A percentile compares a stretch with the other conserved stretches of the same genome.
Evolutionary conservation across 2,329 filamentous ascomycete genomes (phyloP).

Genomic region (Paraphoma chrysanthemicola): DNA sequence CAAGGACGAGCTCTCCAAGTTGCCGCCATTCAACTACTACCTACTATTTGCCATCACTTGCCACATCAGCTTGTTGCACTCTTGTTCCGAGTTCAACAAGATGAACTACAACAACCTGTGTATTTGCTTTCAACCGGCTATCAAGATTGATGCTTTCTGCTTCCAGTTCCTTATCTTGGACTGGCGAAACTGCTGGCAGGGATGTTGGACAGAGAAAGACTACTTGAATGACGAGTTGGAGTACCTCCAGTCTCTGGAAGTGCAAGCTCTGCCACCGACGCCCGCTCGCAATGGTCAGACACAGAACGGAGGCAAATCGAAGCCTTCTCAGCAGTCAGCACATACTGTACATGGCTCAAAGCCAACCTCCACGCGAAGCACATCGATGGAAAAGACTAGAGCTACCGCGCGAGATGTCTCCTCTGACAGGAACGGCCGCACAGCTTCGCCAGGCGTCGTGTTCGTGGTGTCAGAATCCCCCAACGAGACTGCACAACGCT

Average conservation of each 20-base stretch:
- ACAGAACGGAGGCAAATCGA: constrained; percentile 30
- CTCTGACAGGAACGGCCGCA: constrained; percentile 41
- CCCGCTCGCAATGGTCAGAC: constrained; percentile 35
- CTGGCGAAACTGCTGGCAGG: constrained; percentile 97
- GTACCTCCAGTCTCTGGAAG: constrained; percentile 32
- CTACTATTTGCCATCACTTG: constrained; percentile 97
- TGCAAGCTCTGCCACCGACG: constrained; percentile 20
- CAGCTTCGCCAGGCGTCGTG: constrained; percentile 37
- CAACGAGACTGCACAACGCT: constrained; percentile 24
- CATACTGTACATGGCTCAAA: constrained; percentile 34
- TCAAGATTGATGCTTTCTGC: constrained; percentile 94
- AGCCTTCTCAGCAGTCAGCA: constrained; percentile 33
- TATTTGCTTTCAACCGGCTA: constrained; percentile 96
- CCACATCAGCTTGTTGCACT: constrained; percentile 88
- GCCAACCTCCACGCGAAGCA: constrained; percentile 34
- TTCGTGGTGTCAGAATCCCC: constrained; percentile 31
- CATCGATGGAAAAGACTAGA: constrained; percentile 39
- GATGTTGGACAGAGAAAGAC: constrained; percentile 87
- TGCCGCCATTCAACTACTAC: constrained; percentile 98
- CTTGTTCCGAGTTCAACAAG: constrained; percentile 94
- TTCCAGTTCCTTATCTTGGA: constrained; percentile 95
- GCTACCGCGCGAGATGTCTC: constrained; percentile 37
- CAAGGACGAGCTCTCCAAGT: constrained; percentile 87
- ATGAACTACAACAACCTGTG: constrained; percentile 97
- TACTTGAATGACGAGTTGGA: constrained; percentile 55